A percentile compares a stretch with the other conserved stretches of the same genome.
phyloP scores from a whole-genome alignment of 1,139 yeast species.

The Pichia sp. region DNA sequence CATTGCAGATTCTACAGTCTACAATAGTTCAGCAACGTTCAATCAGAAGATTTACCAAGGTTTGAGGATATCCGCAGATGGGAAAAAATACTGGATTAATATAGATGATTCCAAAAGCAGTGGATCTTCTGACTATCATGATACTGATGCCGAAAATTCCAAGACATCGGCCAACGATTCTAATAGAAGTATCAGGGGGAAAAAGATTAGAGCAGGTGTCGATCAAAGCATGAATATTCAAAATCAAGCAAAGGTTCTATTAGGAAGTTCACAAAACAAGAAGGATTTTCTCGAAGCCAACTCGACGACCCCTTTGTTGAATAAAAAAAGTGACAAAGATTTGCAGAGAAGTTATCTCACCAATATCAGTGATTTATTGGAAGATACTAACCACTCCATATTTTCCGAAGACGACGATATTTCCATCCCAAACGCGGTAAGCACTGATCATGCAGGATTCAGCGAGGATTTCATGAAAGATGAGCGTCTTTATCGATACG shows the following conservation, averaged over 20 bases:
- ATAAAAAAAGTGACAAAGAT: not conserved
- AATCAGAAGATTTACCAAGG: conserved; percentile 70
- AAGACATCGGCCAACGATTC: not conserved
- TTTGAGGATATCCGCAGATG: conserved; percentile 72
- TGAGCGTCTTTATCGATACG: conserved; percentile 41
- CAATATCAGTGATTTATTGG: conserved; percentile 11
- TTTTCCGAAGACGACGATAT: not conserved
- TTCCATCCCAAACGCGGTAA: not conserved
- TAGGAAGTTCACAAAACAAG: conserved; percentile 3
- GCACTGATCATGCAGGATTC: not conserved
- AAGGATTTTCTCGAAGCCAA: not conserved
- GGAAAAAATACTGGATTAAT: conserved; percentile 84
- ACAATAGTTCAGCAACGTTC: conserved; percentile 27
- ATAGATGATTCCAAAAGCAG: not conserved
- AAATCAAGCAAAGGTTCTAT: conserved; percentile 6
- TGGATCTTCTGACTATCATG: not conserved
- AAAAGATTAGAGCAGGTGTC: not conserved
- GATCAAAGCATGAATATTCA: conserved; percentile 7
- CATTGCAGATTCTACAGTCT: conserved; percentile 45
- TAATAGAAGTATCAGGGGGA: not conserved
- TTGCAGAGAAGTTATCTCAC: conserved; percentile 6
- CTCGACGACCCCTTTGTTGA: conserved; percentile 11
- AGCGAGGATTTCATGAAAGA: conserved; percentile 38
- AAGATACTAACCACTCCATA: conserved; percentile 1
- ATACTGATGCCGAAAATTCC: not conserved